A percentile compares a stretch with the other conserved stretches of the same genome.
These are phyloP conservation scores for Cordyceps sp. DNA, from an alignment of 2,329 filamentous ascomycete genomes.

Conservation along the genomic window DNA sequence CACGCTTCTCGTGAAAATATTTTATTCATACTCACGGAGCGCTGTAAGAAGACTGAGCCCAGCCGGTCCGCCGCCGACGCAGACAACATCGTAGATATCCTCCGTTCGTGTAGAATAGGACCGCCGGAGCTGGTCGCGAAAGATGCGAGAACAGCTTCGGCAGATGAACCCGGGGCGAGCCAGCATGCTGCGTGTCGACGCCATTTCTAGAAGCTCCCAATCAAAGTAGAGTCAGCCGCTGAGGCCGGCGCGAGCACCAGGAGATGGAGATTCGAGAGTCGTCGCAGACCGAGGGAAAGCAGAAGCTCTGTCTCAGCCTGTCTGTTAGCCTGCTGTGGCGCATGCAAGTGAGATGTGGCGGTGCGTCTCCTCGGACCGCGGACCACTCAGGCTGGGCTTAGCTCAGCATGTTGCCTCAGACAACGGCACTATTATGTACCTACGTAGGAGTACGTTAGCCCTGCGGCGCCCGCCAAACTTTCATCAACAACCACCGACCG, in stretches of 20 bases:
- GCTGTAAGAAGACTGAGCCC: conserved; percentile 70
- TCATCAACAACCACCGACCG: neutral
- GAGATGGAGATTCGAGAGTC: too few relatives aligned
- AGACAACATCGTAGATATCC: conserved; percentile 86
- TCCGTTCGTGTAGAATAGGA: conserved; percentile 28
- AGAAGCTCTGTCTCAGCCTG: too few relatives aligned
- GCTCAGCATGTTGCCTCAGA: too few relatives aligned
- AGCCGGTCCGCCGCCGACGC: conserved; percentile 77
- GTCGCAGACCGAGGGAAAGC: too few relatives aligned
- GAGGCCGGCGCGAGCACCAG: too few relatives aligned
- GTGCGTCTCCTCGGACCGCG: neutral
- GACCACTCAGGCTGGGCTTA: too few relatives aligned
- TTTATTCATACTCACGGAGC: conserved; percentile 36
- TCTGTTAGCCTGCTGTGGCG: too few relatives aligned
- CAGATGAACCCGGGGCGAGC: conserved; percentile 23
- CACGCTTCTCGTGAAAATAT: too few relatives aligned
- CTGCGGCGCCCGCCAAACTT: neutral
- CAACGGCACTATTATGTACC: neutral
- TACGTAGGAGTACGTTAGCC: neutral
- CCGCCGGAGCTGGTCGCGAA: conserved; percentile 18
- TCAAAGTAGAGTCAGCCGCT: too few relatives aligned
- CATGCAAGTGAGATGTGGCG: conserved; percentile 1
- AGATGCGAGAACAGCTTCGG: conserved; percentile 25
- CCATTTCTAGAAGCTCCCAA: neutral
- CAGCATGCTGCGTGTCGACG: conserved; percentile 6